Percentiles rank a stretch among this genome's conserved stretches.
These are phyloP conservation scores for Candida tropicalis DNA, from an alignment of 1,139 yeast species.

Conservation along the genomic window DNA sequence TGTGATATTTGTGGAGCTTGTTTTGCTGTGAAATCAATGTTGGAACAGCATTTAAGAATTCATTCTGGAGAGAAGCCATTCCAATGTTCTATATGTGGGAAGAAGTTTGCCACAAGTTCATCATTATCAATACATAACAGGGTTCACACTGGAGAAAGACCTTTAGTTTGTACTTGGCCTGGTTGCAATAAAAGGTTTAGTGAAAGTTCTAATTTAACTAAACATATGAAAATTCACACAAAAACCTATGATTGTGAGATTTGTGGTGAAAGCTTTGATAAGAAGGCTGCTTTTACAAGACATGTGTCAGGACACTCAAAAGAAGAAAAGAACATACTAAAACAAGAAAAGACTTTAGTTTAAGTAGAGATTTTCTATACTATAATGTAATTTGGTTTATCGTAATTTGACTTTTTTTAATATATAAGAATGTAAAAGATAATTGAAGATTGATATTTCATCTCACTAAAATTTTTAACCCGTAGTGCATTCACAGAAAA, in stretches of 20 bases:
- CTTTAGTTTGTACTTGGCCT: slow-evolving; percentile 74
- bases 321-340: slow-evolving; percentile 6
- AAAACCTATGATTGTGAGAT: slow-evolving; percentile 51
- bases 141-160: slow-evolving; percentile 69
- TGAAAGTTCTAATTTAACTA: slow-evolving; percentile 85
- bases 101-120: slow-evolving; percentile 55
- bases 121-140: slow-evolving; percentile 56
- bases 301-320: slow-evolving; percentile 36
- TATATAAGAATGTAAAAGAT: too few relatives aligned
- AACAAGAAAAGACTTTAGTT: slow-evolving; percentile 1
- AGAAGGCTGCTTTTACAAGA: slow-evolving; percentile 38
- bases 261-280: slow-evolving; percentile 56
- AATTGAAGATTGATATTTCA: too few relatives aligned
- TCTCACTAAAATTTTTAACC: too few relatives aligned
- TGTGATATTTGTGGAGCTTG: slow-evolving; percentile 69
- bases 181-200: slow-evolving; percentile 86
- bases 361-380: too few relatives aligned
- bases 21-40: slow-evolving; percentile 69
- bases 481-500: too few relatives aligned
- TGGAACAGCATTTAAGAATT: slow-evolving; percentile 74
- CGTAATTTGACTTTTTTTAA: too few relatives aligned
- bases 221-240: slow-evolving; percentile 76
- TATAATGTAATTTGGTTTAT: too few relatives aligned
- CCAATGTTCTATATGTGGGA: slow-evolving; percentile 49
- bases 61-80: slow-evolving; percentile 85